These are phyloP conservation scores for Echinochloa phyllopogon DNA, from an alignment of 176 grass and related monocot species.

Conservation along the genomic window DNA sequence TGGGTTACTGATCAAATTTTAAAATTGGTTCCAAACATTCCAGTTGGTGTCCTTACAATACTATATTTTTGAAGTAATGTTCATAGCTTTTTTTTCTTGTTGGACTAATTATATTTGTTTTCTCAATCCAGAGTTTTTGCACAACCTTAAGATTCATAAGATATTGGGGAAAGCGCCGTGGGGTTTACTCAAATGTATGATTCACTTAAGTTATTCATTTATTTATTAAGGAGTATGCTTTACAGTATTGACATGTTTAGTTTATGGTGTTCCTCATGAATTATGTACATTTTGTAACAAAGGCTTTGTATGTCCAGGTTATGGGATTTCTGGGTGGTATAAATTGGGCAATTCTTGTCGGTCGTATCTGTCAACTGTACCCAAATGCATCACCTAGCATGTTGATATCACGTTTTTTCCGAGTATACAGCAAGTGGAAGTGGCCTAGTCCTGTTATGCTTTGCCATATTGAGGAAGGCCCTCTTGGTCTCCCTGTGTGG, in stretches of 20 bases:
- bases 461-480: conserved; percentile 81
- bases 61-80: conserved; percentile 18
- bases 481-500: conserved; percentile 84
- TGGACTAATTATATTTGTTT: conserved; percentile 26
- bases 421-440: conserved; percentile 85
- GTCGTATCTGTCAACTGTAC: conserved; percentile 93
- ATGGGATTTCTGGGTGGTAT: conserved; percentile 97
- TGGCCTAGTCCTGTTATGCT: conserved; percentile 99
- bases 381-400: conserved; percentile 89
- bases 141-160: conserved; percentile 94
- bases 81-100: not conserved
- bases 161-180: conserved; percentile 84
- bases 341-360: conserved; percentile 97
- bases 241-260: conserved; percentile 4
- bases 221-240: conserved; percentile 31
- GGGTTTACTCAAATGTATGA: conserved; percentile 94
- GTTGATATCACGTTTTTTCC: conserved; percentile 93
- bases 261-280: not conserved
- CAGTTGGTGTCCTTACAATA: conserved; percentile 46
- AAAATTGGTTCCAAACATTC: conserved; percentile 80
- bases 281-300: conserved; percentile 20
- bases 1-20: conserved; percentile 94
- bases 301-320: conserved; percentile 63
- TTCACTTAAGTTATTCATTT: not conserved
- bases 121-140: conserved; percentile 70